phyloP scores from a whole-genome alignment of 495 filamentous ascomycete genomes.

The Glutinoglossum americanum region DNA sequence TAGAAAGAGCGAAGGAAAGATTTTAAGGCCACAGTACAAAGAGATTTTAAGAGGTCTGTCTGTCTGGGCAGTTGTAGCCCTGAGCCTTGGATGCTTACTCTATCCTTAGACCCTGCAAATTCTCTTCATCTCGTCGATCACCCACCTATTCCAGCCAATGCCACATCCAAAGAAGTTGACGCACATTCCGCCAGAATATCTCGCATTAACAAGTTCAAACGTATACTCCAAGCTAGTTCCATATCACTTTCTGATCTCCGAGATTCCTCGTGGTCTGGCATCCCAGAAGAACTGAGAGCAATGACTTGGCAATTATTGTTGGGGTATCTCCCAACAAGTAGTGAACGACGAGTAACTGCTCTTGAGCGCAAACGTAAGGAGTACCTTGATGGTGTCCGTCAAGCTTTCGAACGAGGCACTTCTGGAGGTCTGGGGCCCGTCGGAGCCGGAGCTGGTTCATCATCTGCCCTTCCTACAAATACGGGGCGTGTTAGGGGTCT shows the following conservation, averaged over 20 bases:
- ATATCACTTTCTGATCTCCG: slow-evolving; percentile 70
- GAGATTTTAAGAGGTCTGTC: slow-evolving; percentile 59
- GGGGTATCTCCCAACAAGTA: slow-evolving; percentile 86
- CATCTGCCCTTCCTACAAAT: slow-evolving; percentile 7
- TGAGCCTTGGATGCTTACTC: neutral
- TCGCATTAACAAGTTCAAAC: slow-evolving; percentile 97
- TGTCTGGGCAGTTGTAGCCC: neutral
- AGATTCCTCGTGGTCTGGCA: slow-evolving; percentile 73
- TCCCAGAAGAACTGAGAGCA: slow-evolving; percentile 83
- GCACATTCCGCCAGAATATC: slow-evolving; percentile 71
- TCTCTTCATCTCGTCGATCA: slow-evolving; percentile 86
- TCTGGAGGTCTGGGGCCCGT: slow-evolving; percentile 14
- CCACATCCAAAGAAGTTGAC: slow-evolving; percentile 65
- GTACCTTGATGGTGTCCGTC: slow-evolving; percentile 85
- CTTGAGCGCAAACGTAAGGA: slow-evolving; percentile 91
- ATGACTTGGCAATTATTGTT: slow-evolving; percentile 97
- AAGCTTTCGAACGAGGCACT: slow-evolving; percentile 68
- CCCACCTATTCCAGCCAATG: slow-evolving; percentile 49
- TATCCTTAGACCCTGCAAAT: slow-evolving; percentile 62
- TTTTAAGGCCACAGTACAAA: slow-evolving; percentile 89
- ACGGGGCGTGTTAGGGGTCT: slow-evolving; percentile 46
- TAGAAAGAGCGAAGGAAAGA: slow-evolving; percentile 79
- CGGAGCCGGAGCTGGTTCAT: slow-evolving; percentile 7
- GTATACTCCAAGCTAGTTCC: slow-evolving; percentile 72
- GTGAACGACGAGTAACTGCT: slow-evolving; percentile 71